Percentiles rank a stretch among this genome's conserved stretches.
These are phyloP conservation scores for Aspergillus pseudonomiae DNA, from an alignment of 2,329 filamentous ascomycete genomes.

Conservation along the genomic window DNA sequence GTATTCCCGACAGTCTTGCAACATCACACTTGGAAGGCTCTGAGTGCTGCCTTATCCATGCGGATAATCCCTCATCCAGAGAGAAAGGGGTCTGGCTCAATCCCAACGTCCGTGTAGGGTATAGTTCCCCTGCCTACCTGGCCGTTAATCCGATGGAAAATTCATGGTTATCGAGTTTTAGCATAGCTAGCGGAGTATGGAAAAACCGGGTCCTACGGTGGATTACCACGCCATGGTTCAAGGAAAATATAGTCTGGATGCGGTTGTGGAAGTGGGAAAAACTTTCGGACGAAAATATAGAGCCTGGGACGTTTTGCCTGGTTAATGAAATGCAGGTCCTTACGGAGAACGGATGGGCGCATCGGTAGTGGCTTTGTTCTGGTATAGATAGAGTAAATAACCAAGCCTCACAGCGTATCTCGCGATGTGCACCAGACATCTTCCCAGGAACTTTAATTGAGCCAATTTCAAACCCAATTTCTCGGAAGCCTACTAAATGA, in stretches of 20 bases:
- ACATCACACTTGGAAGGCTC: slow-evolving; percentile 59
- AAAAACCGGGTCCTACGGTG: slow-evolving; percentile 4
- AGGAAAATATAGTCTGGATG: not conserved
- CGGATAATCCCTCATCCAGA: slow-evolving; percentile 62
- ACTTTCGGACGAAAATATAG: slow-evolving; percentile 16
- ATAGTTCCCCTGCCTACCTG: slow-evolving; percentile 58
- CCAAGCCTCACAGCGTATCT: too few relatives aligned
- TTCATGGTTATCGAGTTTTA: not conserved
- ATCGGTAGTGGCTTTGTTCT: not conserved
- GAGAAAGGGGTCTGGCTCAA: slow-evolving; percentile 66
- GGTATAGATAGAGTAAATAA: too few relatives aligned
- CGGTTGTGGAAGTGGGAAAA: slow-evolving; percentile 4
- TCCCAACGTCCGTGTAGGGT: slow-evolving; percentile 69
- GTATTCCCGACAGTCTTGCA: slow-evolving; percentile 56
- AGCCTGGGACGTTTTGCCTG: slow-evolving; percentile 56
- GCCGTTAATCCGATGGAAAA: slow-evolving; percentile 35
- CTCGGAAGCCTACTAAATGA: too few relatives aligned
- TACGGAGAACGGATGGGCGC: slow-evolving; percentile 11
- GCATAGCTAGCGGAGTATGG: slow-evolving; percentile 1
- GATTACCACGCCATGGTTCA: not conserved
- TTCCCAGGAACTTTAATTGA: too few relatives aligned
- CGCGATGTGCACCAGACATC: too few relatives aligned
- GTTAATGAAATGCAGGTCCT: slow-evolving; percentile 54
- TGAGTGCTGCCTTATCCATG: slow-evolving; percentile 67
- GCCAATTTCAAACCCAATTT: too few relatives aligned